phyloP scores from a whole-genome alignment of 2,329 filamentous ascomycete genomes.

The Didymella sp. region DNA sequence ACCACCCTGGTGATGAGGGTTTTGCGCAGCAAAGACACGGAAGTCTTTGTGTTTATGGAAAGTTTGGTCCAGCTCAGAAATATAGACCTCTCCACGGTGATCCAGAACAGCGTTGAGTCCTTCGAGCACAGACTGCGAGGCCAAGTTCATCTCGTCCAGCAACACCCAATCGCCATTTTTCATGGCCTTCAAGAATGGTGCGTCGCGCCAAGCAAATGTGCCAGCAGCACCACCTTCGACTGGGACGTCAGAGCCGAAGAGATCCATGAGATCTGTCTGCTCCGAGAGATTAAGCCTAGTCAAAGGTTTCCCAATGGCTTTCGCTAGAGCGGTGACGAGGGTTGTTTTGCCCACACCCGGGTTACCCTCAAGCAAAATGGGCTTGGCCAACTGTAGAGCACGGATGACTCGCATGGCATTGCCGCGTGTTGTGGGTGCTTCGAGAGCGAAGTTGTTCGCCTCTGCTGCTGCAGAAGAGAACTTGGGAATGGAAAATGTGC shows the following conservation, averaged over 20 bases:
- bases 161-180: conserved; percentile 96
- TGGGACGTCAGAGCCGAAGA: conserved; percentile 96
- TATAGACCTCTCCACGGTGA: conserved; percentile 93
- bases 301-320: conserved; percentile 78
- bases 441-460: conserved; percentile 75
- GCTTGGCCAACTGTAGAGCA: conserved; percentile 86
- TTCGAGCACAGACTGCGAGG: conserved; percentile 94
- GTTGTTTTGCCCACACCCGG: conserved; percentile 99
- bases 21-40: conserved; percentile 95
- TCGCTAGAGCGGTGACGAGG: conserved; percentile 82
- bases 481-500: conserved; percentile 73
- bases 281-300: conserved; percentile 97
- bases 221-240: conserved; percentile 91
- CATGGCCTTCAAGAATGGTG: conserved; percentile 95
- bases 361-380: conserved; percentile 92
- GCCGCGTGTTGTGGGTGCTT: conserved; percentile 85
- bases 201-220: conserved; percentile 93
- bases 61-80: conserved; percentile 92
- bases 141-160: conserved; percentile 97
- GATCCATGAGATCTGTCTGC: conserved; percentile 95
- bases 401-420: conserved; percentile 92
- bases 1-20: conserved; percentile 95
- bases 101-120: conserved; percentile 96
- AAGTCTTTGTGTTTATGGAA: conserved; percentile 91
- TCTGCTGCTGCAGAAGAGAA: conserved; percentile 53